A percentile compares a stretch with the other conserved stretches of the same genome.
Conservation (phyloP, 2,329 filamentous ascomycete species). For the Emergomyces orientalis region DNA sequence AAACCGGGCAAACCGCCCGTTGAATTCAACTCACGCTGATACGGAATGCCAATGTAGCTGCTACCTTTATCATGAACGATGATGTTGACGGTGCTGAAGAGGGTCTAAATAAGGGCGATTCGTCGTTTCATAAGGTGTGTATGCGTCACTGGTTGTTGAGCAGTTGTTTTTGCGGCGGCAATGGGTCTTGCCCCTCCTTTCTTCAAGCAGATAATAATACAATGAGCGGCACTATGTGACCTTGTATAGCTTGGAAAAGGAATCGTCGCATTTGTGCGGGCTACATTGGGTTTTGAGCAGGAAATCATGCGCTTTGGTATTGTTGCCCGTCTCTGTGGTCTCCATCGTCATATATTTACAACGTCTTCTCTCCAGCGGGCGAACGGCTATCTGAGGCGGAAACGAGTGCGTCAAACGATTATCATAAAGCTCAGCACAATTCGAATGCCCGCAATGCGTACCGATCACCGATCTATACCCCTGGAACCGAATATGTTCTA, state of each 20-base stretch:
- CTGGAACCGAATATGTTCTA: constrained; percentile 78
- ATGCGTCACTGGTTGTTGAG: neutral
- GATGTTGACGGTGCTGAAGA: constrained; percentile 77
- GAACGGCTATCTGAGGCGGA: constrained; percentile 66
- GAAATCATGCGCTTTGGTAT: constrained; percentile 70
- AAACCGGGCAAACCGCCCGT: neutral
- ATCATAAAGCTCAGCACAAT: constrained; percentile 63
- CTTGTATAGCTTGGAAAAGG: constrained; percentile 60
- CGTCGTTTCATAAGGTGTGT: constrained; percentile 70
- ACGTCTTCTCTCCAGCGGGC: constrained; percentile 44
- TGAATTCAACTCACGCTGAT: constrained; percentile 9
- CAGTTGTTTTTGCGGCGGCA: constrained; percentile 2
- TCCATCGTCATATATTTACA: constrained; percentile 11
- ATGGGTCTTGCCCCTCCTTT: neutral
- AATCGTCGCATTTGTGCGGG: constrained; percentile 74
- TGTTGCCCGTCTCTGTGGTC: constrained; percentile 14
- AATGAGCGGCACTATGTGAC: neutral
- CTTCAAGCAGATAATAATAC: neutral
- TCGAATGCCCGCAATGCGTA: constrained; percentile 42
- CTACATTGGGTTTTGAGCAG: constrained; percentile 84
- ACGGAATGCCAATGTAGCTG: constrained; percentile 41
- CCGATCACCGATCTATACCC: constrained; percentile 60
- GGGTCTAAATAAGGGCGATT: constrained; percentile 60
- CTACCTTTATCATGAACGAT: constrained; percentile 72
- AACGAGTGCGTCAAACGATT: constrained; percentile 63